phyloP scores from a whole-genome alignment of 148 eudicot genomes.

The Persicaria tinctoria region DNA sequence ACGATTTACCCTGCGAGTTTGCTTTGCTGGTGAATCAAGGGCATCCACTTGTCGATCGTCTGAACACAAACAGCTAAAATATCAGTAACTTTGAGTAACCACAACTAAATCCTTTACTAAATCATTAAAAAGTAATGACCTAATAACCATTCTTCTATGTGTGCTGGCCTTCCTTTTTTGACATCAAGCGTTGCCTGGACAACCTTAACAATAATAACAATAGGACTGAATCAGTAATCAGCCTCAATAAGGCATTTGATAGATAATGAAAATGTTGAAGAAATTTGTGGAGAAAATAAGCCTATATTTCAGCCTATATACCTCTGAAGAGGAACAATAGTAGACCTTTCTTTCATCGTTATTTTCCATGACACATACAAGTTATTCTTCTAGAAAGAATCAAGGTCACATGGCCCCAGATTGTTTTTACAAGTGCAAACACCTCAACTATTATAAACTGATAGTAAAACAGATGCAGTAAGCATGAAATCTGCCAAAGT shows the following conservation, averaged over 20 bases:
- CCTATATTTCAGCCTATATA: not conserved
- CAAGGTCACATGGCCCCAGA: conserved; percentile 70
- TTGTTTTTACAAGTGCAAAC: conserved; percentile 42
- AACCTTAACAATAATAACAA: conserved; percentile 22
- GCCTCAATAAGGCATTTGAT: not conserved
- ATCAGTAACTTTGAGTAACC: not conserved
- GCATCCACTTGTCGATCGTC: conserved; percentile 46
- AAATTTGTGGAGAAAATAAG: not conserved
- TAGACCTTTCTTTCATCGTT: conserved; percentile 29
- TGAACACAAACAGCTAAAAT: conserved; percentile 11
- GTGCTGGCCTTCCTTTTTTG: conserved; percentile 32
- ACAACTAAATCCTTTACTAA: not conserved
- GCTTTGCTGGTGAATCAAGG: conserved; percentile 55
- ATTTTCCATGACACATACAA: conserved; percentile 68
- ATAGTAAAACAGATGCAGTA: conserved; percentile 15
- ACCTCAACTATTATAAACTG: conserved; percentile 67
- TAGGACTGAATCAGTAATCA: conserved; percentile 1
- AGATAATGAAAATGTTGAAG: not conserved
- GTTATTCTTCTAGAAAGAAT: conserved; percentile 46
- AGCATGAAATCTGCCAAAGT: not conserved
- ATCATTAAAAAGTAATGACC: conserved; percentile 18
- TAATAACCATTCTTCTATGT: conserved; percentile 32
- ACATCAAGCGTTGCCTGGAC: conserved; percentile 22
- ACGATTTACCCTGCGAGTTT: conserved; percentile 58
- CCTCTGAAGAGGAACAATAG: conserved; percentile 25